phyloP scores from a whole-genome alignment of 169 alveolate species.

The Eimeria maxima region DNA sequence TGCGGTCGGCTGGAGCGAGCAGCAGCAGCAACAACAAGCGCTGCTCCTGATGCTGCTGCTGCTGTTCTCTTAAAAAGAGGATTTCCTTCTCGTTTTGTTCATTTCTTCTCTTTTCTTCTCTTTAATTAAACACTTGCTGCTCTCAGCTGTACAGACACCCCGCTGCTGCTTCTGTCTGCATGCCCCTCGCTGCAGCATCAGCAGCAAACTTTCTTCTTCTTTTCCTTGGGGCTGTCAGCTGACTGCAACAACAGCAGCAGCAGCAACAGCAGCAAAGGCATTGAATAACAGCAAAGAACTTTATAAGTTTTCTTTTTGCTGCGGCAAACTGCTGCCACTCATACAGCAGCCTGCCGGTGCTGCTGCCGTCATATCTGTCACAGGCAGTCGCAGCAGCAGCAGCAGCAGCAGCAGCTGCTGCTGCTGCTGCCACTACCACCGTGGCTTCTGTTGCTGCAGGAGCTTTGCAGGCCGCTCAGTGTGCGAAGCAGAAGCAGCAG shows the following conservation, averaged over 20 bases:
- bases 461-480: neutral
- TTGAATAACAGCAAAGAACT: too few relatives aligned
- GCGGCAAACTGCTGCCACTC: neutral
- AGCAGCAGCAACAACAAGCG: neutral
- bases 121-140: neutral
- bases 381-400: neutral
- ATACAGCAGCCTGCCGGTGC: conserved; percentile 35
- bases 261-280: too few relatives aligned
- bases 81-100: neutral
- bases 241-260: neutral
- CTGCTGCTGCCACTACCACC: neutral
- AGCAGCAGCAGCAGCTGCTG: conserved; percentile 19
- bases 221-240: neutral
- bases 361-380: neutral
- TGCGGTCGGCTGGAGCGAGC: neutral
- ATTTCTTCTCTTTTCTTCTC: neutral
- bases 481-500: conserved; percentile 1
- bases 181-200: neutral
- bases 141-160: neutral
- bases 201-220: neutral
- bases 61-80: neutral
- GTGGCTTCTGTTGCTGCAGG: neutral
- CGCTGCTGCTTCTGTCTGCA: neutral
- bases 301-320: too few relatives aligned
- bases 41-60: neutral